Evolutionary conservation across 140 eudicot species (phyloP).

Genomic region (Stevia rebaudiana): DNA sequence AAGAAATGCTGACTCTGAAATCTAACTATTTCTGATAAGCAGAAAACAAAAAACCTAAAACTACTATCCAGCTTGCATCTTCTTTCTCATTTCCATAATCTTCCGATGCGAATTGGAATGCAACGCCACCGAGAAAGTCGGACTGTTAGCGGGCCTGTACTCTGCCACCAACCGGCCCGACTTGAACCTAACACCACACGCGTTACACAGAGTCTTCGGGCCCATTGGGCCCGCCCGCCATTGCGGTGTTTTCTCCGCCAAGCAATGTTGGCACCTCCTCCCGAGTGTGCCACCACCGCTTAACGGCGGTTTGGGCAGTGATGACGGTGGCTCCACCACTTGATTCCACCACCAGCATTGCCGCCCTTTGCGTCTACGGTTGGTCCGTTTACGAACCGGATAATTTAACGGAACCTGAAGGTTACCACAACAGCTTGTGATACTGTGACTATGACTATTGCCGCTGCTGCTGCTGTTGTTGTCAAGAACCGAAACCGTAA

Average conservation of each 20-base stretch:
- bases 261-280: constrained; percentile 83
- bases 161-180: constrained; percentile 86
- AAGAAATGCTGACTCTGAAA: constrained; percentile 13
- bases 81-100: constrained; percentile 82
- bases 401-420: constrained; percentile 45
- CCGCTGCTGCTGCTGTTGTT: constrained; percentile 42
- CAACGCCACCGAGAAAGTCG: constrained; percentile 55
- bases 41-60: constrained; percentile 11
- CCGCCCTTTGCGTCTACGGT: constrained; percentile 31
- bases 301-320: constrained; percentile 2
- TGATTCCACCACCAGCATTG: constrained; percentile 41
- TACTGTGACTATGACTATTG: constrained; percentile 30
- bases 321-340: constrained; percentile 22
- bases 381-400: constrained; percentile 61
- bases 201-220: constrained; percentile 84
- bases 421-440: constrained; percentile 43
- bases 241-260: constrained; percentile 82
- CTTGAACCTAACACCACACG: constrained; percentile 90
- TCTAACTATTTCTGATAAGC: constrained; percentile 19
- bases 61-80: constrained; percentile 37
- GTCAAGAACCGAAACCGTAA: constrained; percentile 62
- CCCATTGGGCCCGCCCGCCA: constrained; percentile 98
- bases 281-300: constrained; percentile 31
- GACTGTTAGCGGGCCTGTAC: constrained; percentile 89
- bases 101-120: constrained; percentile 91